phyloP scores from a whole-genome alignment of 352 stramenopile genomes.

The Pythium rishiriense region DNA sequence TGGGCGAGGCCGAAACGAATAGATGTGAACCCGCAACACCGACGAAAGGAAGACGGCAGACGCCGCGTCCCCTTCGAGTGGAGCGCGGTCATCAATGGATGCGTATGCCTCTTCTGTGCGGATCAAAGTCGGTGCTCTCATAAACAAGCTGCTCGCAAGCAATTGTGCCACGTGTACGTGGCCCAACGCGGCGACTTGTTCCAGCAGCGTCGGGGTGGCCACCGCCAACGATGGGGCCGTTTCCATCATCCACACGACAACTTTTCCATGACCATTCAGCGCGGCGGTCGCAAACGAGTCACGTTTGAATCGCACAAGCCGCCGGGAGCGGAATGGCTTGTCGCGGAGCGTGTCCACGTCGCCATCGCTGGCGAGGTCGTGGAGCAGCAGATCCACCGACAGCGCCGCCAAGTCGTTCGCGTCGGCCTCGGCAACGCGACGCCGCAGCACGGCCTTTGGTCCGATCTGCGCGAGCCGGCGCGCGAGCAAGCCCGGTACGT shows the following conservation, averaged over 20 bases:
- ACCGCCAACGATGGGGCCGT: not conserved
- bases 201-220: not conserved
- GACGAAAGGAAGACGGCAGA: not conserved
- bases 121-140: too few relatives aligned
- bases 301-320: not conserved
- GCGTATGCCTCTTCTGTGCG: too few relatives aligned
- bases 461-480: not conserved
- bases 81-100: too few relatives aligned
- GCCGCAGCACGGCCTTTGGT: not conserved
- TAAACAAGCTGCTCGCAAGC: too few relatives aligned
- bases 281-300: constrained; percentile 4
- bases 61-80: not conserved
- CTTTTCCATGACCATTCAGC: not conserved
- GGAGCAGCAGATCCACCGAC: not conserved
- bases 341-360: not conserved
- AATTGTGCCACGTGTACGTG: not conserved
- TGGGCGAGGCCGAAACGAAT: not conserved
- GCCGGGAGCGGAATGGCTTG: not conserved
- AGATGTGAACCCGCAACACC: not conserved
- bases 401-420: not conserved
- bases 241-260: not conserved
- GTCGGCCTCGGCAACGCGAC: not conserved
- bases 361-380: not conserved
- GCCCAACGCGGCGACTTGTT: not conserved
- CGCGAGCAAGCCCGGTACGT: not conserved